phyloP scores from a whole-genome alignment of 306 rosid genomes.

The Pyrus bretschneideri region DNA sequence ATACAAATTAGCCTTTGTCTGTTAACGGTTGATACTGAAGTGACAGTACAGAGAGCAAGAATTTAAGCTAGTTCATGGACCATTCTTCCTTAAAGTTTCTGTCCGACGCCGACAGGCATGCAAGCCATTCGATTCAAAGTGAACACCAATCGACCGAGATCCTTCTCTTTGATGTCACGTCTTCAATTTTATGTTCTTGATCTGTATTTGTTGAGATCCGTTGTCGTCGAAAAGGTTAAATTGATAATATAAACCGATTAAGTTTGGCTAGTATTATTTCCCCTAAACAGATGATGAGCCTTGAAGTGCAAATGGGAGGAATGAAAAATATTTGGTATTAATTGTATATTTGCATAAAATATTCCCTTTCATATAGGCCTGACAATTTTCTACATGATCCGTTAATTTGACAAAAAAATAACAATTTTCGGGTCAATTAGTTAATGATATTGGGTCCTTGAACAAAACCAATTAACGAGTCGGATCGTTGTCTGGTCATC shows the following conservation, averaged over 20 bases:
- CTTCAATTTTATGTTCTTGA: too few species aligned
- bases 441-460: too few species aligned
- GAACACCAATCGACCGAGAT: not conserved
- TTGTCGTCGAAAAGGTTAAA: not conserved
- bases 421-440: accelerated
- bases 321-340: not conserved
- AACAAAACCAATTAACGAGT: too few species aligned
- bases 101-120: not conserved
- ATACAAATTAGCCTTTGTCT: slow-evolving; percentile 26
- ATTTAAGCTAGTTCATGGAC: not conserved
- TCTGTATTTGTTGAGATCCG: not conserved
- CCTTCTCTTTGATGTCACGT: too few species aligned
- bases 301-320: not conserved
- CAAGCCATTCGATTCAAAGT: not conserved
- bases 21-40: not conserved
- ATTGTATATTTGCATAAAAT: not conserved
- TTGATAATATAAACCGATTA: not conserved
- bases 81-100: not conserved
- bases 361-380: too few species aligned
- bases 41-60: not conserved
- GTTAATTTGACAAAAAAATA: too few species aligned
- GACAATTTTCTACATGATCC: too few species aligned
- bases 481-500: too few species aligned
- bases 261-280: not conserved
- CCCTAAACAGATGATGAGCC: not conserved